A percentile compares a stretch with the other conserved stretches of the same genome.
phyloP scores from a whole-genome alignment of 441 rosid species.

The Raphanus hybrid region DNA sequence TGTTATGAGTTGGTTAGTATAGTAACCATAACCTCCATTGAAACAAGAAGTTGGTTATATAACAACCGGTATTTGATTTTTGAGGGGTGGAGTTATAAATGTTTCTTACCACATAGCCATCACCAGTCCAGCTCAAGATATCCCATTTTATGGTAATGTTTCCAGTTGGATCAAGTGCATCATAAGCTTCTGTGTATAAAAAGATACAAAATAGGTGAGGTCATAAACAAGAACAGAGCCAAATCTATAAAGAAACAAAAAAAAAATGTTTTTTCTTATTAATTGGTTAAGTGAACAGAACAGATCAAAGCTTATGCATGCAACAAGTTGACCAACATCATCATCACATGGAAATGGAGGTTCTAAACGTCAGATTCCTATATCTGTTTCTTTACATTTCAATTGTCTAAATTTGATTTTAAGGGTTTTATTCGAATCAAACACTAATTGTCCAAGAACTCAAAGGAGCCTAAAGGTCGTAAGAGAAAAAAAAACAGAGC shows the following conservation, averaged over 20 bases:
- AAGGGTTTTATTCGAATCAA: not conserved
- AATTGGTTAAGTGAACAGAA: not conserved
- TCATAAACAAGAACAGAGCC: not conserved
- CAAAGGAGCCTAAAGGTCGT: constrained; percentile 10
- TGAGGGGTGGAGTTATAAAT: not conserved
- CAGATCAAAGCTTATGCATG: constrained; percentile 1
- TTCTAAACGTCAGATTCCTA: constrained; percentile 6
- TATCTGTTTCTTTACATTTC: not conserved
- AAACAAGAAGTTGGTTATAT: too few relatives aligned
- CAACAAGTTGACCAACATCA: constrained; percentile 2
- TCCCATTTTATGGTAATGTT: constrained; percentile 1
- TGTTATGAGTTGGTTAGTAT: not conserved
- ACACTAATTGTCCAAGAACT: constrained; percentile 9
- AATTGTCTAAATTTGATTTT: not conserved
- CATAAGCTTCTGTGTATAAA: constrained; percentile 1
- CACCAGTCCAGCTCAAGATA: constrained; percentile 8
- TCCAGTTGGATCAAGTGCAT: constrained; percentile 9
- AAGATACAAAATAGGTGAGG: not conserved
- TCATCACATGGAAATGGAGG: constrained; percentile 16
- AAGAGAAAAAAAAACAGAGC: not conserved
- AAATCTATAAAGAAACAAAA: not conserved
- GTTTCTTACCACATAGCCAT: constrained; percentile 1
- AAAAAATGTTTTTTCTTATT: not conserved
- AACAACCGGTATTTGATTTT: not conserved
- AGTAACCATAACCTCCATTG: too few relatives aligned